These are phyloP conservation scores for Aspergillus ostianus DNA, from an alignment of 495 filamentous ascomycete species.

Conservation along the genomic window DNA sequence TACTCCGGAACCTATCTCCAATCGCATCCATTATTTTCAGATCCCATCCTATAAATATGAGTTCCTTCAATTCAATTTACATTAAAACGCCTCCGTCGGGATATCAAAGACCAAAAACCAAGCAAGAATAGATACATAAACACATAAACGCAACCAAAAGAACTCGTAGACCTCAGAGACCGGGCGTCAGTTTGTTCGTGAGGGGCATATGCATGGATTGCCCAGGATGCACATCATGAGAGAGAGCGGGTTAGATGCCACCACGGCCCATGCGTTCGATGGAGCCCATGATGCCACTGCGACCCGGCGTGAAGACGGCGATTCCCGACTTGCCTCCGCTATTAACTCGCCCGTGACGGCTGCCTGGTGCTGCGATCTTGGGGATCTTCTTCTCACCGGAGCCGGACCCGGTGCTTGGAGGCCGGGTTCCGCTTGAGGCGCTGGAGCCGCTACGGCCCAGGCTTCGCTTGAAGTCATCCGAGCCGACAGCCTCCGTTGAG, in stretches of 20 bases:
- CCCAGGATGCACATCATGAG: too few species aligned
- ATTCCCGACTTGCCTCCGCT: conserved; percentile 44
- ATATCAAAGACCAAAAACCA: background rate
- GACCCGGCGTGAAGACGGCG: conserved; percentile 44
- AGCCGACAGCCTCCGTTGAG: conserved; percentile 13
- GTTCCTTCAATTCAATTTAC: background rate
- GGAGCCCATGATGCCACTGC: conserved; percentile 66
- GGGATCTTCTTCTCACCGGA: conserved; percentile 34
- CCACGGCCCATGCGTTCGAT: conserved; percentile 68
- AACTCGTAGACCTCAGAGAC: background rate
- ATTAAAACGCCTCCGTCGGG: background rate
- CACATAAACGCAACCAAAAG: background rate
- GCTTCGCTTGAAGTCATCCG: conserved; percentile 27
- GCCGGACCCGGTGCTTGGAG: conserved; percentile 26
- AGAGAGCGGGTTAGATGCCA: conserved; percentile 9
- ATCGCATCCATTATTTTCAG: background rate
- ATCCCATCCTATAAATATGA: background rate
- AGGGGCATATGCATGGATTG: background rate
- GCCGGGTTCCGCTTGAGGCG: conserved; percentile 30
- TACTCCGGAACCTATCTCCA: background rate
- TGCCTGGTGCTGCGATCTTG: conserved; percentile 30
- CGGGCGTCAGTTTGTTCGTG: background rate
- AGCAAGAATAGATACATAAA: background rate
- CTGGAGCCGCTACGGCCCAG: conserved; percentile 25
- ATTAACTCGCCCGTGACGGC: conserved; percentile 35